phyloP scores from a whole-genome alignment of 805 yeast species.

The Osmozyma mogii region DNA sequence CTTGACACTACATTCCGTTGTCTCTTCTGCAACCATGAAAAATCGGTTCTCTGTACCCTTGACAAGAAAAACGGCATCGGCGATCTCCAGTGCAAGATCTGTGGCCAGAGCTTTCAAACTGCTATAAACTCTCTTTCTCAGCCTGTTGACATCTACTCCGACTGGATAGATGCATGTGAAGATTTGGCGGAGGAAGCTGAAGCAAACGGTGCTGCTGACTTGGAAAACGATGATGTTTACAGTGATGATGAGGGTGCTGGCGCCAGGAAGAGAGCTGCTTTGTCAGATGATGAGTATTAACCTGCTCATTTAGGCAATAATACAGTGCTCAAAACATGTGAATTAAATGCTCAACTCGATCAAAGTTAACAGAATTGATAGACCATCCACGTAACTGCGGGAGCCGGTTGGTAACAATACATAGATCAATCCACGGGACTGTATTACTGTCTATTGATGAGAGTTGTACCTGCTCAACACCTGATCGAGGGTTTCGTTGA shows the following conservation, averaged over 20 bases:
- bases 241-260: constrained; percentile 28
- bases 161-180: constrained; percentile 97
- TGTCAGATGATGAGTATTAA: too few species aligned
- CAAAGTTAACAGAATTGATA: too few species aligned
- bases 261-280: too few species aligned
- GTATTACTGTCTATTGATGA: too few species aligned
- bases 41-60: constrained; percentile 77
- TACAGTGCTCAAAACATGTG: too few species aligned
- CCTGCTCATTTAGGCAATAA: too few species aligned
- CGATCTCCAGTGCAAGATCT: constrained; percentile 77
- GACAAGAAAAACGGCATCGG: constrained; percentile 87
- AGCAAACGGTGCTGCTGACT: constrained; percentile 14
- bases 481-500: constrained; percentile 15
- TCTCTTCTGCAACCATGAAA: constrained; percentile 92
- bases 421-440: too few species aligned
- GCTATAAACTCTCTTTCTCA: constrained; percentile 77
- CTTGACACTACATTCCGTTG: constrained; percentile 83
- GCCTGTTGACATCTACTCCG: constrained; percentile 92
- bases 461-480: constrained; percentile 12
- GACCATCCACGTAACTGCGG: too few species aligned
- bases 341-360: too few species aligned
- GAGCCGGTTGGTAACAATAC: too few species aligned
- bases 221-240: constrained; percentile 21
- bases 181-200: constrained; percentile 67
- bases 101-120: constrained; percentile 90